These are phyloP conservation scores for Colletotrichum sp. DNA, from an alignment of 2,329 filamentous ascomycete genomes.

Conservation along the genomic window DNA sequence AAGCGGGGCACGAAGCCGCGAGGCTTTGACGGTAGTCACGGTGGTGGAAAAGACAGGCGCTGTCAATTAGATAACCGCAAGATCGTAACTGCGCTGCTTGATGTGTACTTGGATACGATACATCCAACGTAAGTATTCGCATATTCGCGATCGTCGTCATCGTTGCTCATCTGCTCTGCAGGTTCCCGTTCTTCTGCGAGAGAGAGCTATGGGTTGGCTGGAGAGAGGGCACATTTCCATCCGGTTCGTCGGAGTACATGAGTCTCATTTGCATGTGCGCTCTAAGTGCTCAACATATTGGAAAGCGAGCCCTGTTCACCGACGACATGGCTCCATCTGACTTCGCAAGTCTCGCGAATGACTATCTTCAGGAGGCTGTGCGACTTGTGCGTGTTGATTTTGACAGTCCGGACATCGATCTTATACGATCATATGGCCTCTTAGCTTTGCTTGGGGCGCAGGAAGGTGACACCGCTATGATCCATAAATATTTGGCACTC, in stretches of 20 bases:
- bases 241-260: background rate
- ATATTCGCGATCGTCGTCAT: rapidly evolving
- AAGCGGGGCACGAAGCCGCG: background rate
- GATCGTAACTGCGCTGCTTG: background rate
- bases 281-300: background rate
- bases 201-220: background rate
- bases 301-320: background rate
- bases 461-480: background rate
- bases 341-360: background rate
- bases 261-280: background rate
- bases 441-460: slow-evolving; percentile 4
- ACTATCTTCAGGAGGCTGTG: background rate
- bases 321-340: background rate
- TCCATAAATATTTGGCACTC: slow-evolving; percentile 24
- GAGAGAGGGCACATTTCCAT: background rate
- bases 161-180: background rate
- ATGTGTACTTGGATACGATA: background rate
- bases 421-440: slow-evolving; percentile 5
- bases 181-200: background rate
- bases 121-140: background rate
- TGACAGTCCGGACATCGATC: background rate
- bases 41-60: rapidly evolving
- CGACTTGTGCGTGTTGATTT: background rate
- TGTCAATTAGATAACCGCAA: background rate
- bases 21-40: background rate